Evolutionary conservation across 2,329 filamentous ascomycete genomes (phyloP).

Genomic region (Xylaria digitata): DNA sequence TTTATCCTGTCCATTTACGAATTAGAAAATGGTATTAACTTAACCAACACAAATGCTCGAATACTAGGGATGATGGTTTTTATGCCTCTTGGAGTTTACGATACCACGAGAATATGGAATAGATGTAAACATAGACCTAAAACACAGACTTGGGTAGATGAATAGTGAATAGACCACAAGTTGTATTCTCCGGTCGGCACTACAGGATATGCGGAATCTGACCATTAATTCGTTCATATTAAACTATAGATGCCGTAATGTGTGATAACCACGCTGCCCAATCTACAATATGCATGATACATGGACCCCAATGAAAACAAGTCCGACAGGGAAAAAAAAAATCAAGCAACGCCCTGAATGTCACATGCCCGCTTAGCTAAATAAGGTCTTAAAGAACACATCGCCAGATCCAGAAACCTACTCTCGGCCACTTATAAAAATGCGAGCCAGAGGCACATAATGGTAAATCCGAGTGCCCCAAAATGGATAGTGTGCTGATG

Average conservation of each 20-base stretch:
- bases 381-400: conserved; percentile 18
- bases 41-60: background rate
- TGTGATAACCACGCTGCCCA: conserved; percentile 2
- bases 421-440: conserved; percentile 2
- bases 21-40: background rate
- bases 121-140: background rate
- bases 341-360: conserved; percentile 31
- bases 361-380: conserved; percentile 29
- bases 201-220: background rate
- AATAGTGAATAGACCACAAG: background rate
- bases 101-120: background rate
- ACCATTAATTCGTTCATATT: conserved; percentile 7
- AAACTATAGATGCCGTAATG: background rate
- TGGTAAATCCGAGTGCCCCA: background rate
- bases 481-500: too few species aligned
- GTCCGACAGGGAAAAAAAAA: conserved; percentile 12
- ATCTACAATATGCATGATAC: conserved; percentile 26
- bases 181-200: background rate
- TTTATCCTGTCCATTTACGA: background rate
- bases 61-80: background rate
- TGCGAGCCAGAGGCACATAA: conserved; percentile 13
- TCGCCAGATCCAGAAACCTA: conserved; percentile 20
- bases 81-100: conserved; percentile 2
- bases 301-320: conserved; percentile 16
- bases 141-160: background rate